Percentiles rank a stretch among this genome's conserved stretches.
Evolutionary conservation across 2,329 filamentous ascomycete species (phyloP).

Genomic region (Tolypocladium tundrense): DNA sequence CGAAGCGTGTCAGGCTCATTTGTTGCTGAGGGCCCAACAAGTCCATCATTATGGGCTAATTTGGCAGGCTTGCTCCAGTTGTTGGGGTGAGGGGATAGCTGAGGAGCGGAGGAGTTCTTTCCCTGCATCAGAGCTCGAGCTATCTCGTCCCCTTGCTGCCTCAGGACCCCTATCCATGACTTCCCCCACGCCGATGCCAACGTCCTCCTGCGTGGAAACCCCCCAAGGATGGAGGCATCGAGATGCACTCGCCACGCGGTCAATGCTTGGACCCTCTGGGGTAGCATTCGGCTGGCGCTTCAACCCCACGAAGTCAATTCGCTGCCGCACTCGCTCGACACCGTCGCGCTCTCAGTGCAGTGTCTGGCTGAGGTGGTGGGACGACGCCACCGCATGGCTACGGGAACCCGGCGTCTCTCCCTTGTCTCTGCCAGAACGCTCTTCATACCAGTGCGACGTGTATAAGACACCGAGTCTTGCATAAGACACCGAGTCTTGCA

Average conservation of each 20-base stretch:
- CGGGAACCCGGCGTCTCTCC: neutral
- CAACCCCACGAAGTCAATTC: neutral
- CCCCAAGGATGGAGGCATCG: neutral
- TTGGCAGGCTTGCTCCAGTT: too few species aligned
- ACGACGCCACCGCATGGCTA: constrained; percentile 2
- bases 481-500: neutral
- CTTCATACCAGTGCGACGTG: neutral
- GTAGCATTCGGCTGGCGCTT: neutral
- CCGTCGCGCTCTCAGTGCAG: neutral
- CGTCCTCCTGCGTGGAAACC: neutral
- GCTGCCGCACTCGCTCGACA: neutral
- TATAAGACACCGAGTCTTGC: neutral
- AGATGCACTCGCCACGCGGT: neutral
- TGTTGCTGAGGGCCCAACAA: too few species aligned
- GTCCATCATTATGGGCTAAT: too few species aligned
- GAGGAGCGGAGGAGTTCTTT: too few species aligned
- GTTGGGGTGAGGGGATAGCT: too few species aligned
- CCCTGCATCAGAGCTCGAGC: too few species aligned
- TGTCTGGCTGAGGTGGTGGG: neutral
- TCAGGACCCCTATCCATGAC: too few species aligned
- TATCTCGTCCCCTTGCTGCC: too few species aligned
- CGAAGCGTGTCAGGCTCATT: too few species aligned
- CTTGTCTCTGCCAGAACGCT: neutral
- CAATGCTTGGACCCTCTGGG: neutral
- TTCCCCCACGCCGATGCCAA: neutral